Percentiles rank a stretch among this genome's conserved stretches.
Evolutionary conservation across 768 basidiomycete species (phyloP).

Genomic region (Amanita subjunquillea): DNA sequence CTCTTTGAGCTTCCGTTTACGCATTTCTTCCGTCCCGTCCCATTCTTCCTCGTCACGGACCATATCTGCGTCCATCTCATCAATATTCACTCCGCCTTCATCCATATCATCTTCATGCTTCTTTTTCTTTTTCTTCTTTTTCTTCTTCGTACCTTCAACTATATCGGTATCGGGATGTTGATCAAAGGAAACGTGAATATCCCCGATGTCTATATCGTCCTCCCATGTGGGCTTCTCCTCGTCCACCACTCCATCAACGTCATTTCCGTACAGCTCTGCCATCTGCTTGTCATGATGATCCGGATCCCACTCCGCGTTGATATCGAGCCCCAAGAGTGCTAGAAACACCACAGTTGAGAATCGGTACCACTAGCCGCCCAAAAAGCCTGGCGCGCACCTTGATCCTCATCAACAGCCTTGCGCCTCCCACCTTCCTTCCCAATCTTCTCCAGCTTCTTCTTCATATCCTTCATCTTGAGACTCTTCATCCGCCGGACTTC

Average conservation of each 20-base stretch:
- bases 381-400: conserved; percentile 15
- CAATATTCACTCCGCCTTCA: conserved; percentile 49
- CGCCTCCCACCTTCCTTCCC: conserved; percentile 53
- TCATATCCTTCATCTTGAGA: conserved; percentile 79
- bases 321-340: conserved; percentile 64
- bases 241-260: conserved; percentile 23
- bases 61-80: conserved; percentile 39
- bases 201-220: conserved; percentile 78
- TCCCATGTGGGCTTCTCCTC: conserved; percentile 80
- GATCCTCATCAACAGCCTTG: conserved; percentile 27
- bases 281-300: conserved; percentile 78
- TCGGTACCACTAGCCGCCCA: neutral
- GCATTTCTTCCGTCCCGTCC: conserved; percentile 87
- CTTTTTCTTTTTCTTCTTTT: conserved; percentile 42
- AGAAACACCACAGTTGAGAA: conserved; percentile 13
- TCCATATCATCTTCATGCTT: conserved; percentile 26
- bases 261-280: conserved; percentile 56
- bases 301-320: conserved; percentile 93
- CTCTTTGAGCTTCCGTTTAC: conserved; percentile 71
- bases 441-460: conserved; percentile 64
- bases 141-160: conserved; percentile 28
- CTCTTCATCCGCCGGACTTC: conserved; percentile 74
- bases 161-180: conserved; percentile 13
- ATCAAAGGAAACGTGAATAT: conserved; percentile 35
- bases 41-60: conserved; percentile 44